These are phyloP conservation scores for Middelhovenomyces tepae DNA, from an alignment of 805 yeast species.

Conservation along the genomic window DNA sequence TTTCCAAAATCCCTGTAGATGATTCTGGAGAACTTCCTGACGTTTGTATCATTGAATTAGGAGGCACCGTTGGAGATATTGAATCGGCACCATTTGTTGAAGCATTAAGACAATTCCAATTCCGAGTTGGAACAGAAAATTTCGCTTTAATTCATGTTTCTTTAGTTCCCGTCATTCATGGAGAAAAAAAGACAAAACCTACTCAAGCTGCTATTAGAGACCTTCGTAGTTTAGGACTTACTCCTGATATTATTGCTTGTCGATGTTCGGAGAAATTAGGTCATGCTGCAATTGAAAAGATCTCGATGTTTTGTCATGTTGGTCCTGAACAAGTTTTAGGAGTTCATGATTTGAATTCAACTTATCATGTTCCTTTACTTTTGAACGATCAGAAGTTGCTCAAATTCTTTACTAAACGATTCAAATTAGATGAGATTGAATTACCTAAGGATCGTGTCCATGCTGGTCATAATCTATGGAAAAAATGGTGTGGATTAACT, in stretches of 20 bases:
- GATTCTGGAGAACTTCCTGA: conserved; percentile 82
- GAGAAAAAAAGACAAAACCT: conserved; percentile 98
- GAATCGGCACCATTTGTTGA: conserved; percentile 98
- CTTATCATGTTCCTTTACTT: conserved; percentile 93
- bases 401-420: conserved; percentile 59
- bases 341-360: conserved; percentile 92
- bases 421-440: conserved; percentile 44
- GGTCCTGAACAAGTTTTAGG: conserved; percentile 97
- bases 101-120: conserved; percentile 97
- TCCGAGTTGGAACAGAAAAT: conserved; percentile 88
- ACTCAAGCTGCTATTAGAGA: conserved; percentile 99
- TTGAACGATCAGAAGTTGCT: conserved; percentile 80
- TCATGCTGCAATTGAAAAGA: conserved; percentile 80
- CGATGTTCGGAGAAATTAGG: conserved; percentile 84
- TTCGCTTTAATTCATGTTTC: conserved; percentile 96
- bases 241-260: conserved; percentile 96
- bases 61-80: conserved; percentile 99
- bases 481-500: conserved; percentile 75
- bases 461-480: conserved; percentile 63
- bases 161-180: conserved; percentile 93
- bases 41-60: conserved; percentile 92
- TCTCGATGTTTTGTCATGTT: conserved; percentile 98
- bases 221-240: conserved; percentile 86
- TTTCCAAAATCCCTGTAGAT: conserved; percentile 87
- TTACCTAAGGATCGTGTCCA: conserved; percentile 42